Evolutionary conservation across 2,329 filamentous ascomycete species (phyloP), one percentile per base, ranked within the genome.

Genomic region (Colletotrichum acutatum): DNA sequence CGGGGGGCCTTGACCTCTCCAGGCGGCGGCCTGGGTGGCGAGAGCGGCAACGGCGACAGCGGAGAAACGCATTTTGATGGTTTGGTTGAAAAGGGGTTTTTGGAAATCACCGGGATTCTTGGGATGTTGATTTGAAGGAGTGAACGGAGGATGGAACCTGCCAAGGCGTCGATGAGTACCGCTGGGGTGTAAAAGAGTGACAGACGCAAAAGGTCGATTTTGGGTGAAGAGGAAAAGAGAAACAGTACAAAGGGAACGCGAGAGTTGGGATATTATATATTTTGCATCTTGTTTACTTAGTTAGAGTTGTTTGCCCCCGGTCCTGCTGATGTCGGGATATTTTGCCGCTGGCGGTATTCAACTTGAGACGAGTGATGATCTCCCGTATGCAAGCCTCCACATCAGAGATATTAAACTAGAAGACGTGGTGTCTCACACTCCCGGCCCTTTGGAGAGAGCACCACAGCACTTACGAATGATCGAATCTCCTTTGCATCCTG

Each of bases 41-140:
- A 74, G 56, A 30, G 61, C 60, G 69, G 72, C 69, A 52, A 59
- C 64, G 52, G 65, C 64, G 42, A 74, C 54, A 28, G 65, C 69
- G n/a, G 69, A 72, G 61, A 74, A 68, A 69, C 72, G 72, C 72
- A 74, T 74, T 28, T 69, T 72, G 72, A 57, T n/a, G 34, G 30
- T 42, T 54, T 54, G 19, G 5, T 56, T 28, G 26, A 26, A 34
- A n/a, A 28, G 8, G 34, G 19, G 16, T 37, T 22, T 59, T 59
- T 54, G 30, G 46, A 64, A 66, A 74, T 72, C 68, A 72, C 71
- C 63, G 52, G 71, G 71, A 74, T 64, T 67, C 26, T 59, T 34
- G 54, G 42, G 26, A 37, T 2, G 37, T 49, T 49, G 42, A 49
- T 49, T 19, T 56, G 32, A 61, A 71, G 16, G 68, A 74, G 49